These are phyloP conservation scores for Calonectria ilicicola DNA, from an alignment of 2,329 filamentous ascomycete species.

Conservation along the genomic window DNA sequence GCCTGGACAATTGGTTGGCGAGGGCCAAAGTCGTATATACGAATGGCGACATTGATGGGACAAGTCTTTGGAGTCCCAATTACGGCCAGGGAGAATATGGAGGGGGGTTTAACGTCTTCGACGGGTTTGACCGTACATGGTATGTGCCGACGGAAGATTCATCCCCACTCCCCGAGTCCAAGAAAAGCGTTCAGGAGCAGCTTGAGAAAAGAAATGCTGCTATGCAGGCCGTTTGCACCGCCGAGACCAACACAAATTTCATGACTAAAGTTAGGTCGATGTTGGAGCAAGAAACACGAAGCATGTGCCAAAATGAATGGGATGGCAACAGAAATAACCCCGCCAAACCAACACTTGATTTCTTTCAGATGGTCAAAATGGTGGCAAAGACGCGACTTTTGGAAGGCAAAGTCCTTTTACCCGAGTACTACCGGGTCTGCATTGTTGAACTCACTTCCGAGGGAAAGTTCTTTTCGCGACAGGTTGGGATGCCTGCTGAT, in stretches of 20 bases:
- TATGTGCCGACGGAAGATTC: slow-evolving; percentile 33
- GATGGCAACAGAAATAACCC: slow-evolving; percentile 18
- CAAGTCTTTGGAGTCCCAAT: slow-evolving; percentile 35
- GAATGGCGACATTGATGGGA: slow-evolving; percentile 32
- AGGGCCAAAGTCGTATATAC: slow-evolving; percentile 34
- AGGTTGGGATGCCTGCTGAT: slow-evolving; percentile 22
- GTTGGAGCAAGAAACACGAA: slow-evolving; percentile 30
- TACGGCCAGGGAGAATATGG: slow-evolving; percentile 10
- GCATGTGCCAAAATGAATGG: slow-evolving; percentile 33
- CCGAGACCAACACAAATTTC: not conserved
- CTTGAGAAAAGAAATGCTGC: slow-evolving; percentile 13
- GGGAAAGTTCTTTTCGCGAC: slow-evolving; percentile 29
- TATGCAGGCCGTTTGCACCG: slow-evolving; percentile 9
- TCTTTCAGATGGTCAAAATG: slow-evolving; percentile 26
- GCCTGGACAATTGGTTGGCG: slow-evolving; percentile 34
- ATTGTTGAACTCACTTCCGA: slow-evolving; percentile 32
- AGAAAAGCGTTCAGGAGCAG: slow-evolving; percentile 17
- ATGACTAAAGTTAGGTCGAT: not conserved
- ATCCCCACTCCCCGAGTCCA: slow-evolving; percentile 25
- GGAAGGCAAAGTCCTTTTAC: slow-evolving; percentile 27
- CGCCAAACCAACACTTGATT: not conserved
- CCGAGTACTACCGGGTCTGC: slow-evolving; percentile 30
- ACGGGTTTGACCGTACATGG: slow-evolving; percentile 40
- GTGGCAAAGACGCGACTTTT: slow-evolving; percentile 35
- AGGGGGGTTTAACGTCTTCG: slow-evolving; percentile 31